Evolutionary conservation across 106 monocot genomes (phyloP).

Genomic region (Cymbidium sinense): DNA sequence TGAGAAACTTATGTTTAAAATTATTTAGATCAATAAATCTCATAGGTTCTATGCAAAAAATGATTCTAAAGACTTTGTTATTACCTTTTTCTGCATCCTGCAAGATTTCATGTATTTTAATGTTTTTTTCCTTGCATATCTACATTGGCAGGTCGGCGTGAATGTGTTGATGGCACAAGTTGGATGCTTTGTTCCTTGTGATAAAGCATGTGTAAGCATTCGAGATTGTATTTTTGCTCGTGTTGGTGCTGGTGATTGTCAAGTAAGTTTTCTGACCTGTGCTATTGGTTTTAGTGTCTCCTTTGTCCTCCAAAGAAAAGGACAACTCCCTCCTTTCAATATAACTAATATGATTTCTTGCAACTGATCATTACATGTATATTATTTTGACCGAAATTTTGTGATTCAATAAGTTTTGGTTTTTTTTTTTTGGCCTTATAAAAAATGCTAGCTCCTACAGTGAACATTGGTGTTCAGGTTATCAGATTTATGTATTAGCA

Average conservation of each 20-base stretch:
- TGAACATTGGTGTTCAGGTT: neutral
- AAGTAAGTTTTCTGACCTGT: conserved; percentile 35
- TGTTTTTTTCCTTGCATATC: conserved; percentile 1
- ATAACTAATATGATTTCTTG: neutral
- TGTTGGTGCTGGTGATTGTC: conserved; percentile 99
- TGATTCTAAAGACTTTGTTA: neutral
- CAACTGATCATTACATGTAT: neutral
- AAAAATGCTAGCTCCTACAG: neutral
- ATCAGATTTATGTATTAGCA: neutral
- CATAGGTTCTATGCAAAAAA: neutral
- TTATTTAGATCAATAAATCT: neutral
- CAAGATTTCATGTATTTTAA: neutral
- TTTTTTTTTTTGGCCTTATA: neutral
- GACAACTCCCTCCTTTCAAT: neutral
- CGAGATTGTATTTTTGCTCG: conserved; percentile 97
- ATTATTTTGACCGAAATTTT: neutral
- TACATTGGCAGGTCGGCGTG: conserved; percentile 69
- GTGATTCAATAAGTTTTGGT: neutral
- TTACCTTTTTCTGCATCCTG: neutral
- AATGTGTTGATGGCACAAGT: conserved; percentile 97
- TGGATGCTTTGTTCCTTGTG: conserved; percentile 94
- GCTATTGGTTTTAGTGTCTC: neutral
- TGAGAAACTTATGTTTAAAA: neutral
- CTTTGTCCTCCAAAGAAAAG: neutral
- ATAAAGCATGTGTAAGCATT: conserved; percentile 70